These are phyloP conservation scores for Alternaria dauci DNA, from an alignment of 2,329 filamentous ascomycete species.

Conservation along the genomic window DNA sequence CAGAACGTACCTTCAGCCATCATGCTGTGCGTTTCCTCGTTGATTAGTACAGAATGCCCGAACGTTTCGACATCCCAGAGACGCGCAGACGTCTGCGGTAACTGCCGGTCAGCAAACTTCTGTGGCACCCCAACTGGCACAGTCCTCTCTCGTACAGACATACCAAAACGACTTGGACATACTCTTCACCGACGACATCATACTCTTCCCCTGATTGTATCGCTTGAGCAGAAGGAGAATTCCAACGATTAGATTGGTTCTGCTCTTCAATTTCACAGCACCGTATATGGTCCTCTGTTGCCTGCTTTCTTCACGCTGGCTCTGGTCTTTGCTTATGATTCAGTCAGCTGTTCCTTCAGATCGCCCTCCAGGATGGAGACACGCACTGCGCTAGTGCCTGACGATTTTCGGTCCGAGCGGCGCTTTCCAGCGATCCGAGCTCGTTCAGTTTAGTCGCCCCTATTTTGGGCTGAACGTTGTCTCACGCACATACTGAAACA, in stretches of 20 bases:
- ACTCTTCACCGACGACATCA: background rate
- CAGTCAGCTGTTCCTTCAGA: background rate
- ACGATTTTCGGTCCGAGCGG: slow-evolving; percentile 12
- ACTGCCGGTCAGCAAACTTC: background rate
- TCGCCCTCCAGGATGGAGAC: slow-evolving; percentile 1
- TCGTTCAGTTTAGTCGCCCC: background rate
- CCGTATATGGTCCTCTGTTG: background rate
- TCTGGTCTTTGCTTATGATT: background rate
- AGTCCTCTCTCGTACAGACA: background rate
- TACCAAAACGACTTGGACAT: background rate
- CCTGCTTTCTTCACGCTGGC: background rate
- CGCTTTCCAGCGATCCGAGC: slow-evolving; percentile 12
- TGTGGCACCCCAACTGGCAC: background rate
- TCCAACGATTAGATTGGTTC: background rate
- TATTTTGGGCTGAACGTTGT: slow-evolving; percentile 7
- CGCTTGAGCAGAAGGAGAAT: background rate
- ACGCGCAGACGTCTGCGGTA: background rate
- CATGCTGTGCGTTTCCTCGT: background rate
- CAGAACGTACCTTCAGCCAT: background rate
- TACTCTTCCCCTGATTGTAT: background rate
- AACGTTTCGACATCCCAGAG: background rate
- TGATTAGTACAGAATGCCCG: background rate
- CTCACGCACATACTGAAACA: slow-evolving; percentile 13
- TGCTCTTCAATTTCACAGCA: background rate
- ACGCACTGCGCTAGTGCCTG: slow-evolving; percentile 2